Evolutionary conservation across 1,284 basidiomycete species (phyloP).

Genomic region (Grifola frondosa): DNA sequence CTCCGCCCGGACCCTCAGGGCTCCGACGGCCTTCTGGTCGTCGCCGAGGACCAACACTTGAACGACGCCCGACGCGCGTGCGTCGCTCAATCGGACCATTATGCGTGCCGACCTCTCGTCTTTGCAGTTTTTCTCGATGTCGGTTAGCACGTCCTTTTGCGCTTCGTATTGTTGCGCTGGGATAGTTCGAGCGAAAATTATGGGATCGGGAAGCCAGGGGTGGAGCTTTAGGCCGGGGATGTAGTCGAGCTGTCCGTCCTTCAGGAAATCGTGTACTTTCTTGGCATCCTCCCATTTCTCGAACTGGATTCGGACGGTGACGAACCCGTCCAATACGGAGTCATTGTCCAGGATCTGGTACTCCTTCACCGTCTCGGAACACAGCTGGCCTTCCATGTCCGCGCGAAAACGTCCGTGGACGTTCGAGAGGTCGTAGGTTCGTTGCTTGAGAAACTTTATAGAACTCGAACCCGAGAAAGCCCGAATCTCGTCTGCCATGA

Average conservation of each 20-base stretch:
- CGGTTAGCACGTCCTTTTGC: constrained; percentile 47
- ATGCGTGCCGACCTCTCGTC: constrained; percentile 24
- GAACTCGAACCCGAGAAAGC: constrained; percentile 2
- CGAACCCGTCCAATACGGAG: constrained; percentile 24
- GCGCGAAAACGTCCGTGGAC: not conserved
- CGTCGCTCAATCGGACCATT: no score
- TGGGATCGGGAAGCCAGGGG: constrained; percentile 42
- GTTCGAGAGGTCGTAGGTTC: not conserved
- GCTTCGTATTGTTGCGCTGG: constrained; percentile 47
- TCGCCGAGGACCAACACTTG: constrained; percentile 37
- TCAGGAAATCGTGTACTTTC: constrained; percentile 33
- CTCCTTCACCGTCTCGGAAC: no score
- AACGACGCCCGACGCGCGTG: constrained; percentile 8
- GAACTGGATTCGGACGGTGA: constrained; percentile 42
- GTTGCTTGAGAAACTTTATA: no score
- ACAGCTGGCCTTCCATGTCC: no score
- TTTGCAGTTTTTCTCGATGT: no score
- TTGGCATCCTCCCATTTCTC: constrained; percentile 47
- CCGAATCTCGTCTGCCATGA: constrained; percentile 19
- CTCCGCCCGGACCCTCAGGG: constrained; percentile 59
- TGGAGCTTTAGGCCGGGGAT: constrained; percentile 27
- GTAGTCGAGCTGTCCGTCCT: constrained; percentile 25
- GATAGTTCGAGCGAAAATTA: constrained; percentile 47
- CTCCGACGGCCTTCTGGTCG: constrained; percentile 48
- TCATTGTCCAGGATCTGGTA: not conserved